These are phyloP conservation scores for Coemansia sp. DNA, from an alignment of 192 early-diverging fungal genomes.

Conservation along the genomic window DNA sequence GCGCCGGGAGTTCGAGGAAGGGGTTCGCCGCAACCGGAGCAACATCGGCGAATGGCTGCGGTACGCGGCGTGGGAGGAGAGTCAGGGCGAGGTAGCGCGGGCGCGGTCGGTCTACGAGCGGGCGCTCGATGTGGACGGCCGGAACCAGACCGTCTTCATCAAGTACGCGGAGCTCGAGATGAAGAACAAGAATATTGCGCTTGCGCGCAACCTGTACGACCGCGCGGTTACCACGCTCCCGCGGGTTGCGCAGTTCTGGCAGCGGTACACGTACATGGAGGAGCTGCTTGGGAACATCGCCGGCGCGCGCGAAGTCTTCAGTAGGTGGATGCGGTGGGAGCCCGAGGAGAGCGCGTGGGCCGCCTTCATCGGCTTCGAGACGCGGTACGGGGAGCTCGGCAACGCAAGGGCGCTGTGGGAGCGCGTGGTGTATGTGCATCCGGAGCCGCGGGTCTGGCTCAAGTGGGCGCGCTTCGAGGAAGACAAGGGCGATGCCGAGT, in stretches of 20 bases:
- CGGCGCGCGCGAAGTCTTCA: slow-evolving; percentile 90
- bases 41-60: slow-evolving; percentile 92
- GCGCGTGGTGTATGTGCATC: slow-evolving; percentile 86
- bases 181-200: slow-evolving; percentile 92
- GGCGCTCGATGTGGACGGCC: slow-evolving; percentile 85
- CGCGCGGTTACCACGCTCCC: slow-evolving; percentile 87
- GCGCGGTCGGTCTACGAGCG: slow-evolving; percentile 89
- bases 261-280: slow-evolving; percentile 98
- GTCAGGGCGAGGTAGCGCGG: slow-evolving; percentile 81
- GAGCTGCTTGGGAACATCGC: slow-evolving; percentile 90
- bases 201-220: slow-evolving; percentile 93
- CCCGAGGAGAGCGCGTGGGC: slow-evolving; percentile 89
- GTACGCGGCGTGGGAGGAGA: slow-evolving; percentile 96
- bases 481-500: slow-evolving; percentile 68
- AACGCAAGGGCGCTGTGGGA: slow-evolving; percentile 78
- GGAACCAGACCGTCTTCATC: slow-evolving; percentile 84
- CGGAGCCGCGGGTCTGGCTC: slow-evolving; percentile 93
- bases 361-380: slow-evolving; percentile 94
- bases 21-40: slow-evolving; percentile 79
- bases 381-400: slow-evolving; percentile 81
- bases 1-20: slow-evolving; percentile 93
- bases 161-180: slow-evolving; percentile 98
- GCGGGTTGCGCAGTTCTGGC: slow-evolving; percentile 82
- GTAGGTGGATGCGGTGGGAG: slow-evolving; percentile 99
- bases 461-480: slow-evolving; percentile 98